A percentile compares a stretch with the other conserved stretches of the same genome.
These are phyloP conservation scores for Triadica sebifera DNA, from an alignment of 345 rosid genomes.

Conservation along the genomic window DNA sequence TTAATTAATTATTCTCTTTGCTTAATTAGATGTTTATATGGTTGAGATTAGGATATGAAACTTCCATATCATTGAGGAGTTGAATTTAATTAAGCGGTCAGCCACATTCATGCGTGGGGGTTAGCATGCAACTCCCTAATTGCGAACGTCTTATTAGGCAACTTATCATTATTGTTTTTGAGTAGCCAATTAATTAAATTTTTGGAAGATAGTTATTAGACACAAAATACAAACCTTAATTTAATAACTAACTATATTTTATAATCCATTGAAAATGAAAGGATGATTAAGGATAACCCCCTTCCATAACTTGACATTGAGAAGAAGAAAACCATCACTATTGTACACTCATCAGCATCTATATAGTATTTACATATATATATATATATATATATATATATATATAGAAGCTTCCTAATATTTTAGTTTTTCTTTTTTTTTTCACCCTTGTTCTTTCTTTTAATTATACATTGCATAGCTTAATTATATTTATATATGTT, in stretches of 20 bases:
- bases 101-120: slow-evolving; percentile 11
- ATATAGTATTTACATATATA: neutral
- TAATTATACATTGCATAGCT: neutral
- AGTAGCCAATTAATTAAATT: neutral
- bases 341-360: slow-evolving; percentile 1
- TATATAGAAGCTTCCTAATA: too few species aligned
- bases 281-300: neutral
- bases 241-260: neutral
- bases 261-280: slow-evolving; percentile 14
- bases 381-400: slow-evolving; percentile 3
- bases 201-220: slow-evolving; percentile 11
- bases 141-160: neutral
- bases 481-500: neutral
- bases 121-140: slow-evolving; percentile 15
- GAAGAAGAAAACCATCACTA: neutral
- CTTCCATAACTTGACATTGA: neutral
- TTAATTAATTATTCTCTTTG: neutral
- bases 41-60: slow-evolving; percentile 22
- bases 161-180: neutral
- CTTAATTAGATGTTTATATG: slow-evolving; percentile 4
- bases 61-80: slow-evolving; percentile 18
- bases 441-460: neutral
- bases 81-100: slow-evolving; percentile 11
- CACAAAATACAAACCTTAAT: neutral
- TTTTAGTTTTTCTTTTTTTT: too few species aligned